Conservation (phyloP, 106 monocot species). For the Platanthera zijinensis region DNA sequence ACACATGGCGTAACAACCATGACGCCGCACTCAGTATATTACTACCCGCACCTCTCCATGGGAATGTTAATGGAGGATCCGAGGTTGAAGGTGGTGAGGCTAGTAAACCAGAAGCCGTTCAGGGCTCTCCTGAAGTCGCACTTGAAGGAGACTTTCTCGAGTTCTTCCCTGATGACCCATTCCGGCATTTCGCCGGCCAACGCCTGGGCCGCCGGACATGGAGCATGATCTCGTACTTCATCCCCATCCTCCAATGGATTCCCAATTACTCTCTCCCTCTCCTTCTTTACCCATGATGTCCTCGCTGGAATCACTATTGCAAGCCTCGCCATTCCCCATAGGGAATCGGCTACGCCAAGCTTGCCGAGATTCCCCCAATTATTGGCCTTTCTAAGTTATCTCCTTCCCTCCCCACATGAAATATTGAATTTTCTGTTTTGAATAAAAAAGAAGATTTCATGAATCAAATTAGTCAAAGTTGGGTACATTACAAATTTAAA, state of each 20-base stretch:
- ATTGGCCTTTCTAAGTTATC: slow-evolving; percentile 50
- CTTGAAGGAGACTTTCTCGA: slow-evolving; percentile 50
- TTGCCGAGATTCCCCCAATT: slow-evolving; percentile 54
- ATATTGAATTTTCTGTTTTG: no score
- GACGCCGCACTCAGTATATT: no score
- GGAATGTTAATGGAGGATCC: neutral
- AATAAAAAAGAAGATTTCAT: no score
- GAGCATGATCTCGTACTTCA: slow-evolving; percentile 24
- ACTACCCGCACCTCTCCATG: neutral
- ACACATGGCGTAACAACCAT: no score
- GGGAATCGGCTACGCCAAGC: slow-evolving; percentile 67
- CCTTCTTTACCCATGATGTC: slow-evolving; percentile 33
- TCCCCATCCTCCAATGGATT: slow-evolving; percentile 48
- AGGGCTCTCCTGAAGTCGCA: neutral
- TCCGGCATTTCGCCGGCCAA: slow-evolving; percentile 27
- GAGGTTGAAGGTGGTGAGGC: slow-evolving; percentile 16
- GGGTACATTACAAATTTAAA: no score
- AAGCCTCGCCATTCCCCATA: slow-evolving; percentile 70
- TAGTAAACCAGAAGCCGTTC: slow-evolving; percentile 15
- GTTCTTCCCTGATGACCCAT: slow-evolving; percentile 61
- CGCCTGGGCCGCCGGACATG: slow-evolving; percentile 1
- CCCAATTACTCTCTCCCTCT: slow-evolving; percentile 32
- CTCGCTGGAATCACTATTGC: slow-evolving; percentile 63
- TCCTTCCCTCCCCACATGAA: no score
- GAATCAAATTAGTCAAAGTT: no score